Evolutionary conservation across 2,329 filamentous ascomycete species (phyloP), one percentile per base, ranked within the genome.

Genomic region (Colletotrichum sp.): DNA sequence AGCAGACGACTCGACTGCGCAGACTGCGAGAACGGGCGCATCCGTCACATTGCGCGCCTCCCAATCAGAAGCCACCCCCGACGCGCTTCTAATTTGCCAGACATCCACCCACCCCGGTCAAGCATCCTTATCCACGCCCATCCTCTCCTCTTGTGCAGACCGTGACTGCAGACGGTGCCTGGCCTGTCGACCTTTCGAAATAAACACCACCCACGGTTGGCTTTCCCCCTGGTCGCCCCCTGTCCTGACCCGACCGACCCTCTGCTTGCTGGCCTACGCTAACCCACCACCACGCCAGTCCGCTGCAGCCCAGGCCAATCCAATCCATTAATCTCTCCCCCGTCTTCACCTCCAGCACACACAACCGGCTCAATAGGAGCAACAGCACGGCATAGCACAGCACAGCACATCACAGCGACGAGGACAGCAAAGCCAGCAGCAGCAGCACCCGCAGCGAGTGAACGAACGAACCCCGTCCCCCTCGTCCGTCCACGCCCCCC

Each of bases 41-140:
- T 68, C 74, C 74, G 74, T 74, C 74, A 76, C 74, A 69, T 60
- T 30, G 55, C 74, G 74, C 74, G 70, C 59, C 34, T 21, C 48
- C 74, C 74, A 76, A 76, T 76, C 74, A 76, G 43, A 39, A 13
- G 24, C 21, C 65, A 28, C 34, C 9, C 12, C 21, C 64, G 36
- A 65, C 71, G 74, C 74, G 70, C 59, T 74, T 57, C 65, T 74
- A 76, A 76, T 76, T 76, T 76, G 64, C 70, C 43, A 65, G 59
- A 65, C 57, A 73, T 76, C 74, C 74, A 76, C 74, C 30, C 34
- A 59, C 48, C 43, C 16, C 26, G 18, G 32, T 48, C 64, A 16
- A 52, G 36, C 43, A 52, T 48, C 39, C 39, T 39, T 59, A 24
- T 36, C 65, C n/a, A 64, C 60, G 21, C 26, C 70, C n/a, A 59